These are phyloP conservation scores for Serpula lacrymans DNA, from an alignment of 768 basidiomycete species.

Conservation along the genomic window DNA sequence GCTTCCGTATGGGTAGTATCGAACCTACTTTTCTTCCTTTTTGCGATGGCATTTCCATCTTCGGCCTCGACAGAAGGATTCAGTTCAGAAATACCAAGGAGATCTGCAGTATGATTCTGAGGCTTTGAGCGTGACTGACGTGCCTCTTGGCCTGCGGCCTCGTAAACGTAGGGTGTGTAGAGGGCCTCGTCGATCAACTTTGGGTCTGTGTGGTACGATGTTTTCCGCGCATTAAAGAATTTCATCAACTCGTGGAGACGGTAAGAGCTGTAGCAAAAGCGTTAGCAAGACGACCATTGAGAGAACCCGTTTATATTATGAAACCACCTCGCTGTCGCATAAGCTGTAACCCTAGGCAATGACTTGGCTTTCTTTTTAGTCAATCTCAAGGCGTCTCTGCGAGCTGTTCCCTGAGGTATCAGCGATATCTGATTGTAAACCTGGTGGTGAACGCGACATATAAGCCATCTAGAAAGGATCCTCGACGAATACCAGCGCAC, in stretches of 20 bases:
- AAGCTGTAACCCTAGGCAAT: conserved; percentile 91
- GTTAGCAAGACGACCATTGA: background rate
- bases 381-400: conserved; percentile 82
- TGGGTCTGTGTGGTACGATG: conserved; percentile 82
- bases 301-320: background rate
- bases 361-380: conserved; percentile 95
- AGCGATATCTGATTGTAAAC: conserved; percentile 93
- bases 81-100: conserved; percentile 77
- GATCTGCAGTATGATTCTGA: conserved; percentile 50
- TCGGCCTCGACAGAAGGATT: conserved; percentile 27
- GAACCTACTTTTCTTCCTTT: conserved; percentile 60
- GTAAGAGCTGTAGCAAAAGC: conserved; percentile 61
- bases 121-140: conserved; percentile 21
- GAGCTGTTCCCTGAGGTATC: conserved; percentile 92
- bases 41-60: conserved; percentile 29
- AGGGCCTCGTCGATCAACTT: conserved; percentile 88
- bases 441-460: conserved; percentile 33
- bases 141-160: conserved; percentile 40
- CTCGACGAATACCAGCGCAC: conserved; percentile 44
- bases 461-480: background rate
- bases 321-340: conserved; percentile 83
- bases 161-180: conserved; percentile 88
- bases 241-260: conserved; percentile 83
- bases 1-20: conserved; percentile 64
- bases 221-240: conserved; percentile 82